These are phyloP conservation scores for Biscogniauxia sp. DNA, from an alignment of 2,329 filamentous ascomycete genomes.

Conservation along the genomic window DNA sequence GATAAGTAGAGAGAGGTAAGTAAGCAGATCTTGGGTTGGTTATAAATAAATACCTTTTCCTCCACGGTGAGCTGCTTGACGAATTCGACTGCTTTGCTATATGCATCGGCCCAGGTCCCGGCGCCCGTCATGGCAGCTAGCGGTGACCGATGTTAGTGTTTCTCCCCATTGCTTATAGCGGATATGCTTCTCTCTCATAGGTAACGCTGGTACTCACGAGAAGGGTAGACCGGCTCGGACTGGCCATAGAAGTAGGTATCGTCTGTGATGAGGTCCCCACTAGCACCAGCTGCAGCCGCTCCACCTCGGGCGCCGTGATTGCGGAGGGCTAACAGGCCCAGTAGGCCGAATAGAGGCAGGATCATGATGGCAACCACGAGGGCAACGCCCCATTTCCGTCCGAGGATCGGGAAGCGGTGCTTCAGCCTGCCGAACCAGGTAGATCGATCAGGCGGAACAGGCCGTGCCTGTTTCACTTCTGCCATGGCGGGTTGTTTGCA, in stretches of 20 bases:
- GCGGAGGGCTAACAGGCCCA: slow-evolving; percentile 32
- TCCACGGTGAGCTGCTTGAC: slow-evolving; percentile 70
- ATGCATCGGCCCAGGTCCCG: slow-evolving; percentile 66
- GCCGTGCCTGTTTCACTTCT: not conserved
- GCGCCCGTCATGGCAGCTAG: slow-evolving; percentile 54
- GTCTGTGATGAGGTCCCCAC: slow-evolving; percentile 33
- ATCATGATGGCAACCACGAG: slow-evolving; percentile 29
- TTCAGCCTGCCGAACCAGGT: slow-evolving; percentile 20
- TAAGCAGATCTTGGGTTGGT: not conserved
- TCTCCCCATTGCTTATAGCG: not conserved
- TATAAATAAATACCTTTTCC: slow-evolving; percentile 57
- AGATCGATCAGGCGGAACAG: slow-evolving; percentile 8
- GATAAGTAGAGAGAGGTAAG: not conserved
- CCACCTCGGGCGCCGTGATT: slow-evolving; percentile 14
- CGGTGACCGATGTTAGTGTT: slow-evolving; percentile 5
- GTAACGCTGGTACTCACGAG: slow-evolving; percentile 46
- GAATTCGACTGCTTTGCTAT: slow-evolving; percentile 64
- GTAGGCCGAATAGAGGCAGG: slow-evolving; percentile 30
- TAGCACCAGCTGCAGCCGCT: slow-evolving; percentile 2
- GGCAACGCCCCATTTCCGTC: slow-evolving; percentile 26
- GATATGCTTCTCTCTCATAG: not conserved
- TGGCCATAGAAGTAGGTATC: slow-evolving; percentile 49
- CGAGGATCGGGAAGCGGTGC: slow-evolving; percentile 27
- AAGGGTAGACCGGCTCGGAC: slow-evolving; percentile 50
- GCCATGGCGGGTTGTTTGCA: not conserved